Evolutionary conservation across 768 basidiomycete species (phyloP), one percentile per base, ranked within the genome.

Genomic region (Rhodosporidiobolus odoratus): DNA sequence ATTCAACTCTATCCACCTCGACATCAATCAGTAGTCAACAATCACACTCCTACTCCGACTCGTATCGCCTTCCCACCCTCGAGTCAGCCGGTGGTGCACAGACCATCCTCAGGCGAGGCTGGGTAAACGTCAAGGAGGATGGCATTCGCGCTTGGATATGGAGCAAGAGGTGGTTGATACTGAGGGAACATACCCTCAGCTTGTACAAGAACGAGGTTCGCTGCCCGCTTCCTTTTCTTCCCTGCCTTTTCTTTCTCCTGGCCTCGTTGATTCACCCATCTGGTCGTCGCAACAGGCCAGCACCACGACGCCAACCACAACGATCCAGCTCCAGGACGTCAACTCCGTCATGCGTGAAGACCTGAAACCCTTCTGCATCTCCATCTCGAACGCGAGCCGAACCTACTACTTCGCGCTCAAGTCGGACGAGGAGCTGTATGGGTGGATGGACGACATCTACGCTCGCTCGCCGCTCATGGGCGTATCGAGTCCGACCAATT

Each of bases 361-460:
- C 78, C 81, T 92, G 75, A 96, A 96, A 79, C 92, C 93, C 0
- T 98, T 95, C 78, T 98, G 95, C 77, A 82, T 99, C 0, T 82
- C 92, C 23, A 80, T 99, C 30, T 91, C 93, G 76, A 87, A 89
- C 8, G 89, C 88, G 76, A 89, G 92, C 66, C 91, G 89, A 79
- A 86, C 88, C 47, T 88, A 86, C 77, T 89, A 85, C 78, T 81
- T 94, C 58, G 71, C 91, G 3, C 82, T 96, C 72, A 96, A 94
- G 82, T 90, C 84, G 73, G 94, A 99, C 78, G 92, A 94, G 75
- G 95, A 99, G 77, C 84, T 99, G n/a, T 99, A 99, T 76, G 88
- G 88, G 25, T 98, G 94, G 94, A 90, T 94, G 79, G 95, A 99
- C 78, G 94, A 96, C 78, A 88, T 99, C 69, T 97, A 98, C 81